These are phyloP conservation scores for Lipomyces orientalis DNA, from an alignment of 805 yeast genomes.

Conservation along the genomic window DNA sequence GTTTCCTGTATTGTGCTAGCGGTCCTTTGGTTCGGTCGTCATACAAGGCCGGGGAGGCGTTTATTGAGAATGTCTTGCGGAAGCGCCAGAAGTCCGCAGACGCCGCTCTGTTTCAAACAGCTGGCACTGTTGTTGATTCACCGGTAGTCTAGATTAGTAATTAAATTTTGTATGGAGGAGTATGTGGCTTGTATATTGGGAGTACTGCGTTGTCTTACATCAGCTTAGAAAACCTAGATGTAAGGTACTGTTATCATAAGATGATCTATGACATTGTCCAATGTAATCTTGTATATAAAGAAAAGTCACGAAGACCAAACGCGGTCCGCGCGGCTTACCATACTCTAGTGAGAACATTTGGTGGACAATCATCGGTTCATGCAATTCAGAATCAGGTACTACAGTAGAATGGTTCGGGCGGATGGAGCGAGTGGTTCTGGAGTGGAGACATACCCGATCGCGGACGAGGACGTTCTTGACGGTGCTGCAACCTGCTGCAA, in stretches of 20 bases:
- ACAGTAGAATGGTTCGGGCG: too few relatives aligned
- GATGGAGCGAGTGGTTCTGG: too few relatives aligned
- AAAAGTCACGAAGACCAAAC: too few relatives aligned
- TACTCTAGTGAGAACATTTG: too few relatives aligned
- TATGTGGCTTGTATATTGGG: not conserved
- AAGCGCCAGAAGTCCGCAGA: constrained; percentile 55
- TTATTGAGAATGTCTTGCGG: constrained; percentile 88
- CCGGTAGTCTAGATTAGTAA: not conserved
- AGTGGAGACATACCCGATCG: too few relatives aligned
- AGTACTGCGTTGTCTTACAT: not conserved
- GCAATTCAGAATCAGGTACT: too few relatives aligned
- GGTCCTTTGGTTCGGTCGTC: constrained; percentile 97
- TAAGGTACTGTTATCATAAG: not conserved
- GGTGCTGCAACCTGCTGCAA: too few relatives aligned
- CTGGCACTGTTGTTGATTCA: constrained; percentile 6
- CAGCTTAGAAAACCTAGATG: not conserved
- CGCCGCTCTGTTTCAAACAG: not conserved
- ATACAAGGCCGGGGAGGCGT: constrained; percentile 98
- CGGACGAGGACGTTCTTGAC: too few relatives aligned
- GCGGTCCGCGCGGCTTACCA: too few relatives aligned
- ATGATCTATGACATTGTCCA: not conserved
- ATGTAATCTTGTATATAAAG: too few relatives aligned
- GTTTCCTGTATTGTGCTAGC: constrained; percentile 94
- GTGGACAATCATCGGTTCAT: too few relatives aligned
- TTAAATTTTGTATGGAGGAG: constrained; percentile 1